Base-by-base conservation (phyloP, 208 protist species). In the Herpetomonas muscarum region DNA sequence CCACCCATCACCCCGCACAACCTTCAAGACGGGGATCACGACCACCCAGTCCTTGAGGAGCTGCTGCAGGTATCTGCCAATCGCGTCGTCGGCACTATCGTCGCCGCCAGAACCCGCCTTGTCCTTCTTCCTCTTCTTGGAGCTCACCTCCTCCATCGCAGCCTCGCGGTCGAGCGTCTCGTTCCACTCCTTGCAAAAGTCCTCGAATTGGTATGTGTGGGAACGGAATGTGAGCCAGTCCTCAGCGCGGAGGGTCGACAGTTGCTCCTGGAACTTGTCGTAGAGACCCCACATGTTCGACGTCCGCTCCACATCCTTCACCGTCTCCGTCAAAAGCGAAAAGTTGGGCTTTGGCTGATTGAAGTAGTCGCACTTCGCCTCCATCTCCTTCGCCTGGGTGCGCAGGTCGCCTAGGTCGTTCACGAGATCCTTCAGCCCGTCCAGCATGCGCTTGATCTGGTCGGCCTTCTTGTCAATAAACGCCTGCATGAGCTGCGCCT, bases 211-310 rank as follows among this genome's bases (percentile, higher is more conserved):
- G 56, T 89, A 97, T 59, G 76, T 85, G 65, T 96, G 86, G 13
- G 80, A 55, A 50, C 96, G 90, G 64, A 98, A 98, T 6, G 90
- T 92, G 42, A 98, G 74, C 97, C 97, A 98, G 64, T 97, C 90
- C 70, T 98, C 88, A 12, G 70, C 49, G 44, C 85, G 76, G 21
- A 98, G 58, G 49, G 67, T 73, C 47, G 51, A 76, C 7, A 98
- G 70, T 56, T 84, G 74, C 39, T 65, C 75, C 29, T 73, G 55
- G 62, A 87, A 98, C 31, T 65, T 51, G 55, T 98, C 90, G 70
- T 94, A 97, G 3, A 97, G 61, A 2, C 52, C 58, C 91, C 89
- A 97, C 79, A 88, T 87, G 31, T 47, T 26, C 19, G 80, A 75
- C 17, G 72, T 86, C 32, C 55, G 60, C 37, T 76, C 64, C 19